Base-by-base conservation (phyloP, 2,329 filamentous ascomycete genomes). In the Colletotrichum lini region DNA sequence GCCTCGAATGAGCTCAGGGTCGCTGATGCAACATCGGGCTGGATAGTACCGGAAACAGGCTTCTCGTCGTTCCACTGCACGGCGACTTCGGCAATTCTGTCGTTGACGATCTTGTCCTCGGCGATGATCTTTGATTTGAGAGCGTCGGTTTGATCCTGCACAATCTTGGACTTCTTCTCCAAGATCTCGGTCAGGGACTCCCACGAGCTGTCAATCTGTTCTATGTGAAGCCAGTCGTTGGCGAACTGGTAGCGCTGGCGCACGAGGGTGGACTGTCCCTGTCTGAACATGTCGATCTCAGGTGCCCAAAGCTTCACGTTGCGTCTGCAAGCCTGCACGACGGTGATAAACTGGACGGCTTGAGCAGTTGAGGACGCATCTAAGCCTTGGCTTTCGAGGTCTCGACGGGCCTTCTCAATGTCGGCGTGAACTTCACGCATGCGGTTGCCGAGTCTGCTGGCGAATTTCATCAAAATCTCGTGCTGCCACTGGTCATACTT, bases 401-500 rank as follows among this genome's bases (percentile, higher is more conserved):
- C 94, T 75, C 93, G 92, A 30, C 96, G 91, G 12, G 96, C 94
- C 82, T 95, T 95, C 77, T 97, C 94, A 72, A 99, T 93, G 73
- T 98, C 96, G 15, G 93, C 92, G 76, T 96, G 95, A 4, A 98
- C 92, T 78, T 99, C 96, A 59, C 94, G 90, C 91, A 98, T 97
- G 60, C 95, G 93, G 73, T 90, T 93, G 57, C 95, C 94, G 56
- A 99, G 92, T 67, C 96, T 94, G 67, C 89, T 89, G 47, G 95
- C 96, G 82, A 99, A 99, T 80, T 98, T 98, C 76, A 93, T 90
- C 47, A 98, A 87, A 66, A 99, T 97, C 75, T 99, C 96, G 77
- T 98, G 94, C 81, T 99, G 96, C 96, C 97, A 99, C 81, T 98
- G 96, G 79, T 99, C 97, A 79, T 99, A 99, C 81, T 98, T 99